phyloP scores from a whole-genome alignment of 2,329 filamentous ascomycete genomes.

The Trichothecium roseum region DNA sequence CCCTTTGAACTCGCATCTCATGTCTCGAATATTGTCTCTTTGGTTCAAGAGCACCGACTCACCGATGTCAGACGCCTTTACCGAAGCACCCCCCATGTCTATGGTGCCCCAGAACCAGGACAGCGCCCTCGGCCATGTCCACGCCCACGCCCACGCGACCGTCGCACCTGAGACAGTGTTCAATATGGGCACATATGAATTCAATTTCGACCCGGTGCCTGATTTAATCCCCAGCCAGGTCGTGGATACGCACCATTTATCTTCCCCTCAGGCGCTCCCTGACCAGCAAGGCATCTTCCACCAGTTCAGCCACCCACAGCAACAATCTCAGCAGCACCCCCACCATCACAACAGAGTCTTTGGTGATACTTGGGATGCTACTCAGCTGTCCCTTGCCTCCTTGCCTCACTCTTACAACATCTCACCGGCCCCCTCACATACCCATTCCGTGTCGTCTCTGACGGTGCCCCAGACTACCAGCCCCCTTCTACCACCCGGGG shows the following conservation, averaged over 20 bases:
- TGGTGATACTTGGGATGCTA: constrained; percentile 4
- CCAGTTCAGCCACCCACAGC: constrained; percentile 12
- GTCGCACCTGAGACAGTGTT: constrained; percentile 18
- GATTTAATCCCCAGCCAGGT: constrained; percentile 14
- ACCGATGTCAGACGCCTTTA: constrained; percentile 8
- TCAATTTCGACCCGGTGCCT: constrained; percentile 21
- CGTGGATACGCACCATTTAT: constrained; percentile 22
- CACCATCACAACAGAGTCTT: not conserved
- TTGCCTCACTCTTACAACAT: constrained; percentile 2
- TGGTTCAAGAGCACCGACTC: constrained; percentile 12
- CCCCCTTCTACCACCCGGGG: no score
- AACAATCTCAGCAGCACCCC: constrained; percentile 6
- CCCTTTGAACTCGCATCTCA: constrained; percentile 3
- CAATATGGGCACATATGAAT: constrained; percentile 22
- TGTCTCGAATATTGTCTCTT: constrained; percentile 3
- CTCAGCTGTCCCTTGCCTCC: not conserved
- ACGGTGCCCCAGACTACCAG: no score
- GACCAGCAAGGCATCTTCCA: constrained; percentile 9
- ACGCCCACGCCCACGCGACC: constrained; percentile 15
- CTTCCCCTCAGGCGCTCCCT: constrained; percentile 14
- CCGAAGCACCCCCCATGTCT: constrained; percentile 12
- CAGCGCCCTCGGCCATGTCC: constrained; percentile 11
- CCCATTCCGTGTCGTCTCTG: not conserved
- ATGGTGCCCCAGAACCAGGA: constrained; percentile 14
- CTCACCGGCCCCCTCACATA: constrained; percentile 8